phyloP scores from a whole-genome alignment of 345 rosid species.

The Lagerstroemia speciosa region DNA sequence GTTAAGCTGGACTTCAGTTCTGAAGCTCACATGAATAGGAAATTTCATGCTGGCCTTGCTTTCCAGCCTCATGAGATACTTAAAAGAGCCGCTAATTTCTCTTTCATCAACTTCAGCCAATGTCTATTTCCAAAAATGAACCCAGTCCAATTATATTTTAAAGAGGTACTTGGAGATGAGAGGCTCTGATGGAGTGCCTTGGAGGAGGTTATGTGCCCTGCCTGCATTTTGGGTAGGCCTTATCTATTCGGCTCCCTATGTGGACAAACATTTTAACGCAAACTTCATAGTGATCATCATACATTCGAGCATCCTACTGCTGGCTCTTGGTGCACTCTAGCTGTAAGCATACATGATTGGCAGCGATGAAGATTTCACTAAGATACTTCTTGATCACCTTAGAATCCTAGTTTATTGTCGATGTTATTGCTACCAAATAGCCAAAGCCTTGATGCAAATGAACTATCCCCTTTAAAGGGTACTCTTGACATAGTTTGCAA shows the following conservation, averaged over 20 bases:
- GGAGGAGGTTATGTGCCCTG: slow-evolving; percentile 93
- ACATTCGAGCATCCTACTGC: not conserved
- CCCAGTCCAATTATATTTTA: slow-evolving; percentile 12
- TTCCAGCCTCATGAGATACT: slow-evolving; percentile 77
- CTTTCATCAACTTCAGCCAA: not conserved
- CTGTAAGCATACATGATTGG: not conserved
- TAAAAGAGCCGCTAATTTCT: not conserved
- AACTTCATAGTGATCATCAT: not conserved
- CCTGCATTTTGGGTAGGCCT: slow-evolving; percentile 91
- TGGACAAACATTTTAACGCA: not conserved
- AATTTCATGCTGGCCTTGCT: slow-evolving; percentile 93
- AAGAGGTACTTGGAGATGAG: slow-evolving; percentile 99
- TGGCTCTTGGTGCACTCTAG: not conserved
- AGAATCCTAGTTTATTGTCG: not conserved
- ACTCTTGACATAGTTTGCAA: not conserved
- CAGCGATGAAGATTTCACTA: not conserved
- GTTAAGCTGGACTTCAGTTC: slow-evolving; percentile 94
- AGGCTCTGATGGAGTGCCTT: slow-evolving; percentile 99
- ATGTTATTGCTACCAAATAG: no score
- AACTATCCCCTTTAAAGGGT: no score
- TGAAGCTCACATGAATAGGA: slow-evolving; percentile 95
- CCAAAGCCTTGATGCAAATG: not conserved
- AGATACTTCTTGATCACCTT: not conserved
- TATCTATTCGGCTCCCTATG: not conserved
- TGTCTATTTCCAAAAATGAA: not conserved